phyloP scores from a whole-genome alignment of 208 protist species.

The Porcisia hertigi region DNA sequence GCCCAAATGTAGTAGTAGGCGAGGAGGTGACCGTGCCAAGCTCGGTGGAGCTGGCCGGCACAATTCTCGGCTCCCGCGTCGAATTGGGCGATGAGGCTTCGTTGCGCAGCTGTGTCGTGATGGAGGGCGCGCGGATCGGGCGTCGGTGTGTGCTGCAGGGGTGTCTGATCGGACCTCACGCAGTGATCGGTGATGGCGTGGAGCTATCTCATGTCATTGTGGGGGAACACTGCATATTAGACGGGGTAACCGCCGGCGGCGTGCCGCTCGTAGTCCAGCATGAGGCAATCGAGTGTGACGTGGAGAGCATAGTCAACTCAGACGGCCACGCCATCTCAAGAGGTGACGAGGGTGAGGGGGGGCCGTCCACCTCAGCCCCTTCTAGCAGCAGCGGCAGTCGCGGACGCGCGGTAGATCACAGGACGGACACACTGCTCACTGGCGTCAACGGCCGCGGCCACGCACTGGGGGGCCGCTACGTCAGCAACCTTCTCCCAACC shows the following conservation, averaged over 20 bases:
- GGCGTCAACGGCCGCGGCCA: constrained; percentile 40
- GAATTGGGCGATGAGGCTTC: constrained; percentile 52
- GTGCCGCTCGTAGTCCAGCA: constrained; percentile 18
- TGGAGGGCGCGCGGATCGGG: constrained; percentile 66
- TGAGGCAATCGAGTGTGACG: constrained; percentile 23
- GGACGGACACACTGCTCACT: constrained; percentile 36
- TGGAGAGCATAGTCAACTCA: neutral
- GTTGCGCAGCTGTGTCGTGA: constrained; percentile 69
- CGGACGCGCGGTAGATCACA: neutral
- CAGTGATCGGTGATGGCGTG: constrained; percentile 44
- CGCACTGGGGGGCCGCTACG: constrained; percentile 32
- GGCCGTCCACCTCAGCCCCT: constrained; percentile 6
- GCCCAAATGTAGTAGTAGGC: constrained; percentile 70
- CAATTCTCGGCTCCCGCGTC: constrained; percentile 57
- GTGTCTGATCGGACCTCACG: constrained; percentile 59
- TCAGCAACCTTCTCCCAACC: constrained; percentile 44
- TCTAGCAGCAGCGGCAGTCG: constrained; percentile 20
- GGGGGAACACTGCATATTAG: constrained; percentile 45
- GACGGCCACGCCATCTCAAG: constrained; percentile 2
- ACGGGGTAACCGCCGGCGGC: constrained; percentile 20
- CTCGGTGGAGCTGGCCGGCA: constrained; percentile 51
- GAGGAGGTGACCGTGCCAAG: constrained; percentile 55
- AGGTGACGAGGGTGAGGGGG: neutral
- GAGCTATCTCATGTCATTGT: constrained; percentile 66
- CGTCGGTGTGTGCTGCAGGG: constrained; percentile 49